A percentile compares a stretch with the other conserved stretches of the same genome.
These are phyloP conservation scores for Spergularia bocconei DNA, from an alignment of 148 eudicot genomes.

Conservation along the genomic window DNA sequence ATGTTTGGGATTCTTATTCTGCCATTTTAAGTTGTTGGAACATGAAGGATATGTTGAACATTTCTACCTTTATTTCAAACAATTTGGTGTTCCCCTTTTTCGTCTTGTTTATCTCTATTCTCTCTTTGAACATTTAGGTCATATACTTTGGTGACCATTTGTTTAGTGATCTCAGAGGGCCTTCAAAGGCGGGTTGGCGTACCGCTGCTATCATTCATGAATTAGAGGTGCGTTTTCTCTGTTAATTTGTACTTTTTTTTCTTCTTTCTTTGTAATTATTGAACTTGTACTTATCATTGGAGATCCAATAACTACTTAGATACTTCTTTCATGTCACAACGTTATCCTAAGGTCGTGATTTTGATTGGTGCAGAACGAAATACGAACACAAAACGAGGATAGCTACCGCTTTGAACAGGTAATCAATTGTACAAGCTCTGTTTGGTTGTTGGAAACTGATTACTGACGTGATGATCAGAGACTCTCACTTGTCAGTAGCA, in stretches of 20 bases:
- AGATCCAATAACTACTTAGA: not conserved
- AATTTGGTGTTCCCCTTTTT: constrained; percentile 5
- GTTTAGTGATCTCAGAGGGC: constrained; percentile 95
- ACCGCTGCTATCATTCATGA: constrained; percentile 96
- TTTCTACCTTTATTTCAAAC: not conserved
- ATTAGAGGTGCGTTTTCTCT: constrained; percentile 58
- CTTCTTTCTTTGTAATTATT: constrained; percentile 4
- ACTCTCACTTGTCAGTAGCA: not conserved
- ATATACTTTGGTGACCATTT: constrained; percentile 99
- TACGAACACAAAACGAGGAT: constrained; percentile 75
- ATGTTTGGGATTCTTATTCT: not conserved
- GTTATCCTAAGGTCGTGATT: constrained; percentile 1
- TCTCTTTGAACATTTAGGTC: constrained; percentile 44
- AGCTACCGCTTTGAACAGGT: constrained; percentile 96
- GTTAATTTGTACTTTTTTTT: not conserved
- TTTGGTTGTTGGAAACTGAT: constrained; percentile 1
- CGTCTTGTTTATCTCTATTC: constrained; percentile 9
- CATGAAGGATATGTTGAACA: not conserved
- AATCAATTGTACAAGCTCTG: constrained; percentile 14
- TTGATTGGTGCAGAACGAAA: constrained; percentile 77
- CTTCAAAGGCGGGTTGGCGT: constrained; percentile 96
- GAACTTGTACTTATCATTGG: constrained; percentile 5
- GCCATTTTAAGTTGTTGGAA: constrained; percentile 6
- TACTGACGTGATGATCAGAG: not conserved
- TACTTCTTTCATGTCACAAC: not conserved